Percentiles rank a stretch among this genome's conserved stretches.
These are phyloP conservation scores for Amaranthus palmeri DNA, from an alignment of 148 eudicot species.

Conservation along the genomic window DNA sequence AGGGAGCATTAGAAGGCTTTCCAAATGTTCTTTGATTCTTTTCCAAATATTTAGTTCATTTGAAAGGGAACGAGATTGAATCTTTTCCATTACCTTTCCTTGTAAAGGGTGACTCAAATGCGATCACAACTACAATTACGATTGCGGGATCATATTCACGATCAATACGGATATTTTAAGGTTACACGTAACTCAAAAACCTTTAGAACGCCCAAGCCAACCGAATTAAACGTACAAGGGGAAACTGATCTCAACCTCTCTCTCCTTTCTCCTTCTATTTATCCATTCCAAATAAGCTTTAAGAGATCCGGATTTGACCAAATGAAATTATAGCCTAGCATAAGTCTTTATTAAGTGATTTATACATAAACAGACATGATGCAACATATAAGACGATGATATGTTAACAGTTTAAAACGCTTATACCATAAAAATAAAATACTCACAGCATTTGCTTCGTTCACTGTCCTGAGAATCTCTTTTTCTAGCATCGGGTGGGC, in stretches of 20 bases:
- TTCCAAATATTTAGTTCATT: neutral
- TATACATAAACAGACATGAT: neutral
- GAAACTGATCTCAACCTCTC: neutral
- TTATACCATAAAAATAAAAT: neutral
- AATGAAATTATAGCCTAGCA: neutral
- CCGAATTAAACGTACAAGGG: neutral
- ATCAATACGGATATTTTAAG: no score
- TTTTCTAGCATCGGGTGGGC: slow-evolving; percentile 73
- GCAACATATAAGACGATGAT: neutral
- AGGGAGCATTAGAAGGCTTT: no score
- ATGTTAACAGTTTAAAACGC: neutral
- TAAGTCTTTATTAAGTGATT: neutral
- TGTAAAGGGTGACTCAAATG: no score
- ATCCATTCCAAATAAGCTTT: neutral
- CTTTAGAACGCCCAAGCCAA: neutral
- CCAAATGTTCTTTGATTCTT: neutral
- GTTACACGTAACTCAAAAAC: no score
- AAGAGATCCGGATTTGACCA: neutral
- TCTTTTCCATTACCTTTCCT: neutral
- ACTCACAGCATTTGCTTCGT: slow-evolving; percentile 51
- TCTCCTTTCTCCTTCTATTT: neutral
- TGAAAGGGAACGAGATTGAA: neutral
- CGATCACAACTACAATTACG: no score
- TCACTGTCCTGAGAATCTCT: slow-evolving; percentile 39
- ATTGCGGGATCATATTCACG: no score